A percentile compares a stretch with the other conserved stretches of the same genome.
These are phyloP conservation scores for Zymoseptoria tritici DNA, from an alignment of 2,329 filamentous ascomycete genomes.

Conservation along the genomic window DNA sequence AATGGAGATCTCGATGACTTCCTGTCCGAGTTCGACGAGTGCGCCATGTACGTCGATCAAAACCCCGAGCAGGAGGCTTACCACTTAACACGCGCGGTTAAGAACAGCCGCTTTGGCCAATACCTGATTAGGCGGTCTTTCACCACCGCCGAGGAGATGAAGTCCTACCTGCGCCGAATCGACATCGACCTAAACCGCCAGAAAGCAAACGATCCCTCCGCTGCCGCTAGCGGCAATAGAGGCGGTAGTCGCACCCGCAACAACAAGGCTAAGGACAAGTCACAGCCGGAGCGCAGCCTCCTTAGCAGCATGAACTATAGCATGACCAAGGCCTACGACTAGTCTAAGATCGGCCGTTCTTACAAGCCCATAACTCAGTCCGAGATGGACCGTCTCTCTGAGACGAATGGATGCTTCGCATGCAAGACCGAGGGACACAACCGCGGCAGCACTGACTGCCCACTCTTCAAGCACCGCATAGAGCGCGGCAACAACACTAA, in stretches of 20 bases:
- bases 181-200: no score
- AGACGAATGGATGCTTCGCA: neutral
- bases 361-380: neutral
- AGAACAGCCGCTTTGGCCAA: neutral
- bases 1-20: neutral
- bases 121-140: neutral
- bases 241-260: no score
- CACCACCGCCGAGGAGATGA: neutral
- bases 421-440: neutral
- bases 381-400: neutral
- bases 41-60: neutral
- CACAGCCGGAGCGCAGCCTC: neutral
- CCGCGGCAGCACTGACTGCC: neutral
- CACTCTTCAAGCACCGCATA: neutral
- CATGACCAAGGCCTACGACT: neutral
- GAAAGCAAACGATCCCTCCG: neutral
- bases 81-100: neutral
- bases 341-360: neutral
- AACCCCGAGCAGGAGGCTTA: neutral
- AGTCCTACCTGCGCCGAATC: neutral
- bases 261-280: no score
- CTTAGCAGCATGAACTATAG: neutral
- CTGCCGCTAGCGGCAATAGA: no score
- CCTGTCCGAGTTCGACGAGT: neutral
- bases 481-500: neutral